Conservation (phyloP, 2,329 filamentous ascomycete genomes). For the Penicillium sp. region DNA sequence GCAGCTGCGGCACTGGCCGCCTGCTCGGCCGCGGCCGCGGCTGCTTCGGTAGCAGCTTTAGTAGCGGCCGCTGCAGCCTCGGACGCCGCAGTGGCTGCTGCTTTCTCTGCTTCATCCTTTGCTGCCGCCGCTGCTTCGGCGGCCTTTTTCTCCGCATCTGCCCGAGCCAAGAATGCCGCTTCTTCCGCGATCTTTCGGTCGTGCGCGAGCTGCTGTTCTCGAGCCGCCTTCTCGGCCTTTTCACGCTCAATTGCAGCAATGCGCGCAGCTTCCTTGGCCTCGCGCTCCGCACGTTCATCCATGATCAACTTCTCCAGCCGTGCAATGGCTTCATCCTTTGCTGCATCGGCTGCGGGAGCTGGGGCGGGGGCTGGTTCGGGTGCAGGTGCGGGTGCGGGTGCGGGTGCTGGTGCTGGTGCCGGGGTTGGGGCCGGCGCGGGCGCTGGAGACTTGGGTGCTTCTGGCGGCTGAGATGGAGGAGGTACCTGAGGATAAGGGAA, state of each 20-base stretch:
- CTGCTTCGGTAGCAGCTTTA: constrained; percentile 46
- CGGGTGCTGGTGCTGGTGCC: constrained; percentile 26
- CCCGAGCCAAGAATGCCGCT: constrained; percentile 56
- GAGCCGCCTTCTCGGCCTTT: constrained; percentile 44
- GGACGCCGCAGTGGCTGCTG: constrained; percentile 46
- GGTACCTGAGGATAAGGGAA: constrained; percentile 46
- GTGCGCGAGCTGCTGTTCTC: constrained; percentile 47
- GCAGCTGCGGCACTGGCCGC: constrained; percentile 42
- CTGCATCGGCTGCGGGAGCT: constrained; percentile 52
- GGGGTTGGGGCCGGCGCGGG: constrained; percentile 24
- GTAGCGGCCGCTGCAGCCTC: constrained; percentile 48
- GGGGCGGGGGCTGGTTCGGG: constrained; percentile 25
- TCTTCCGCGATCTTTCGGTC: constrained; percentile 51
- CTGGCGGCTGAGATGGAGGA: constrained; percentile 39
- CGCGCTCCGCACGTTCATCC: constrained; percentile 51
- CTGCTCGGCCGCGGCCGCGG: constrained; percentile 41
- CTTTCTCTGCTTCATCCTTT: constrained; percentile 52
- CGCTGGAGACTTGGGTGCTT: constrained; percentile 25
- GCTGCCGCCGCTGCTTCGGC: constrained; percentile 57
- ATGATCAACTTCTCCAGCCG: constrained; percentile 65
- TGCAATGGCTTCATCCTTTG: constrained; percentile 62
- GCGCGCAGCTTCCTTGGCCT: constrained; percentile 47
- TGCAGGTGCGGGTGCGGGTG: constrained; percentile 23
- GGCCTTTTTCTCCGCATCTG: constrained; percentile 53
- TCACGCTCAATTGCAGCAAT: constrained; percentile 60